These are phyloP conservation scores for Aureobasidium leucospermi DNA, from an alignment of 2,329 filamentous ascomycete genomes.

Conservation along the genomic window DNA sequence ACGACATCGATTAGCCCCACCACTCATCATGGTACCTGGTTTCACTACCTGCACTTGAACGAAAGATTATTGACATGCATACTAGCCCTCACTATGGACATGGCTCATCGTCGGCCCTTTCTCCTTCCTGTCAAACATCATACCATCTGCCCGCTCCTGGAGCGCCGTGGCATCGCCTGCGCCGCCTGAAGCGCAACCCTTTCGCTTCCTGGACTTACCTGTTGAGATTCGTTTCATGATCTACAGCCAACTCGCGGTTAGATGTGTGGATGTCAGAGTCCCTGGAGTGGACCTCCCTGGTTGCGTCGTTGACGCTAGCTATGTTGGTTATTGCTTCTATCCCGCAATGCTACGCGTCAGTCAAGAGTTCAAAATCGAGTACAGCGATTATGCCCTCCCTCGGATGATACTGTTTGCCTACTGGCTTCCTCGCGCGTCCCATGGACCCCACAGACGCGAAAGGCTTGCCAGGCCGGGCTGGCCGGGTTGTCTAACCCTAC, in stretches of 20 bases:
- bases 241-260: not conserved
- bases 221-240: not conserved
- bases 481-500: no score
- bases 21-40: no score
- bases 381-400: not conserved
- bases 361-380: not conserved
- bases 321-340: no score
- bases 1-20: no score
- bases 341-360: not conserved
- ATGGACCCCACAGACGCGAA: no score
- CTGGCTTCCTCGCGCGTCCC: no score
- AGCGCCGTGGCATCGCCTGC: no score
- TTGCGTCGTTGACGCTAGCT: not conserved
- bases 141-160: not conserved
- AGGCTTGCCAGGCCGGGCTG: no score
- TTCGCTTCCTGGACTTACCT: not conserved
- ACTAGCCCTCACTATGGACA: not conserved
- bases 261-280: not conserved
- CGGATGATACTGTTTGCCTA: no score
- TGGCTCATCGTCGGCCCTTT: not conserved
- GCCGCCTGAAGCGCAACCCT: not conserved
- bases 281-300: not conserved
- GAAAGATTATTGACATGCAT: not conserved
- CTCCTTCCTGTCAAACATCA: not conserved
- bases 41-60: no score